Conservation (phyloP, 2,329 filamentous ascomycete species). For the Apiospora kogelbergensis region DNA sequence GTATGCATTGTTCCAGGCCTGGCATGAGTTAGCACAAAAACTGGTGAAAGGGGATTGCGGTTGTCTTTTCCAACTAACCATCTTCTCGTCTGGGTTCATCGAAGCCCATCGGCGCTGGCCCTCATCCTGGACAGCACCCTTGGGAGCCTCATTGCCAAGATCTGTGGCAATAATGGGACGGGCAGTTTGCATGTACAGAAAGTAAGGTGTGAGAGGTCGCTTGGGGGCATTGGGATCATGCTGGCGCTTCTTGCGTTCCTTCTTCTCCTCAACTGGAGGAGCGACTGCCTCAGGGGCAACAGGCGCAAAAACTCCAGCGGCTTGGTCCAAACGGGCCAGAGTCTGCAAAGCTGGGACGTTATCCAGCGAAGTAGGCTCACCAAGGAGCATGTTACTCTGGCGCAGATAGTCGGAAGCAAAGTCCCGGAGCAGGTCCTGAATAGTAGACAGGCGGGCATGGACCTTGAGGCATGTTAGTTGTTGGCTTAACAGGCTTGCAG, state of each 20-base stretch:
- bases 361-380: conserved; percentile 56
- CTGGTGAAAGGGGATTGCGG: not conserved
- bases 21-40: not conserved
- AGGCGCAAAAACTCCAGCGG: conserved; percentile 34
- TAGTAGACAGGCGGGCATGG: conserved; percentile 73
- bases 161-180: conserved; percentile 80
- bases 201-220: conserved; percentile 90
- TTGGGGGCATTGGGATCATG: conserved; percentile 94
- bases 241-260: conserved; percentile 85
- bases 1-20: conserved; percentile 66
- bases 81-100: conserved; percentile 74
- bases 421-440: conserved; percentile 76
- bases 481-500: not conserved
- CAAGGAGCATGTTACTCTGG: conserved; percentile 82
- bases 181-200: conserved; percentile 89
- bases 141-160: conserved; percentile 71
- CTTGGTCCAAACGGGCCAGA: conserved; percentile 52
- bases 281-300: conserved; percentile 19
- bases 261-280: conserved; percentile 65
- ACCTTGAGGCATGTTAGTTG: conserved; percentile 57
- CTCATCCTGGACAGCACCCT: conserved; percentile 85
- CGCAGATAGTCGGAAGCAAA: conserved; percentile 83
- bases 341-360: conserved; percentile 37
- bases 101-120: conserved; percentile 82
- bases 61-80: conserved; percentile 34